A percentile compares a stretch with the other conserved stretches of the same genome.
These are phyloP conservation scores for Vinca major DNA, from an alignment of 305 asterid genomes.

Conservation along the genomic window DNA sequence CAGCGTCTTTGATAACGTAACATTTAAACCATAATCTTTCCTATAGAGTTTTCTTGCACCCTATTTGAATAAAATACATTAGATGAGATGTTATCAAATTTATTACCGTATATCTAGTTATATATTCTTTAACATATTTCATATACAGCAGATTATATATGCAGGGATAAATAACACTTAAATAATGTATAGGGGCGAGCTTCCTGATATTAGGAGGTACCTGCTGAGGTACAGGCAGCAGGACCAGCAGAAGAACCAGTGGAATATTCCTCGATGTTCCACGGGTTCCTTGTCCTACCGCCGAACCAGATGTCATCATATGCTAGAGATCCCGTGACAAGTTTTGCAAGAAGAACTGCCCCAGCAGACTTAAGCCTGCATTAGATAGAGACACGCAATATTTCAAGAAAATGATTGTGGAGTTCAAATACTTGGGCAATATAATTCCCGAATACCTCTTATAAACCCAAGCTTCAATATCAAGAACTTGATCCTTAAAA, in stretches of 20 bases:
- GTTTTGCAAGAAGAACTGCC: conserved; percentile 79
- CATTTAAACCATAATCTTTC: too few relatives aligned
- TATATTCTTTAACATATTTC: neutral
- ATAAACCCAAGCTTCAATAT: conserved; percentile 91
- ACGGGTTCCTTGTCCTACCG: conserved; percentile 89
- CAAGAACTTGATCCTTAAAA: conserved; percentile 68
- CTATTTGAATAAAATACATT: too few relatives aligned
- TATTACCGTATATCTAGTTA: too few relatives aligned
- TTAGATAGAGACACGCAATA: conserved; percentile 4
- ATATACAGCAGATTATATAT: neutral
- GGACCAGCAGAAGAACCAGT: conserved; percentile 98
- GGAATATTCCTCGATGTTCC: conserved; percentile 87
- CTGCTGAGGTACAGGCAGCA: conserved; percentile 82
- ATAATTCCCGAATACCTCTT: conserved; percentile 41
- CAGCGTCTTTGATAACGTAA: neutral
- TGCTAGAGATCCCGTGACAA: conserved; percentile 79
- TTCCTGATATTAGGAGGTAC: conserved; percentile 22
- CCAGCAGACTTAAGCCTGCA: conserved; percentile 78
- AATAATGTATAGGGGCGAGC: neutral
- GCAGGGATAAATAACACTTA: neutral
- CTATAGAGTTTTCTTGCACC: too few relatives aligned
- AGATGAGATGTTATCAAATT: neutral
- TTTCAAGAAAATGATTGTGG: neutral
- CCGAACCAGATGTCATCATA: conserved; percentile 96
- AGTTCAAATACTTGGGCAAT: neutral